Percentiles rank a stretch among this genome's conserved stretches.
Evolutionary conservation across 352 stramenopile species (phyloP).

Genomic region (Pythium chondricola): DNA sequence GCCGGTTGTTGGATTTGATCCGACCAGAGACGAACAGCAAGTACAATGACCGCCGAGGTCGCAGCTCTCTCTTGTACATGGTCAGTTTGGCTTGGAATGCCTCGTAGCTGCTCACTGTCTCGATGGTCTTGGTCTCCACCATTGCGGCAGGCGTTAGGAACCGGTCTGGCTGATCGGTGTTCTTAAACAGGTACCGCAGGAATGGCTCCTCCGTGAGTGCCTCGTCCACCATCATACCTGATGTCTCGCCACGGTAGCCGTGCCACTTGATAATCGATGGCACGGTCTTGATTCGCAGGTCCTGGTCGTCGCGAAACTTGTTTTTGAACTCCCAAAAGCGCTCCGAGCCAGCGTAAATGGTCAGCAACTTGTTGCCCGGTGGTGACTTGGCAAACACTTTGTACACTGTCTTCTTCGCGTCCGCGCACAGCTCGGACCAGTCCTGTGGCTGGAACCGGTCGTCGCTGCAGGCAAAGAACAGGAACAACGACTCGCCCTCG

Average conservation of each 20-base stretch:
- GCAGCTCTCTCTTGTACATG: constrained; percentile 26
- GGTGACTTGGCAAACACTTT: constrained; percentile 50
- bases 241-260: constrained; percentile 39
- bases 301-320: constrained; percentile 43
- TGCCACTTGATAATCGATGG: constrained; percentile 62
- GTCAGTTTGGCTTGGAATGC: constrained; percentile 35
- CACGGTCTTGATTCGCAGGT: constrained; percentile 57
- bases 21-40: constrained; percentile 67
- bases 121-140: constrained; percentile 44
- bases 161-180: constrained; percentile 35
- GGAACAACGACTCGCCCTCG: constrained; percentile 36
- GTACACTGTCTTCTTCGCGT: constrained; percentile 43
- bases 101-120: constrained; percentile 36
- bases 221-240: constrained; percentile 40
- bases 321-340: constrained; percentile 51
- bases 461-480: constrained; percentile 67
- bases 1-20: constrained; percentile 57
- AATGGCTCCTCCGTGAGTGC: constrained; percentile 47
- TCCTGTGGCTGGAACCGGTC: constrained; percentile 32
- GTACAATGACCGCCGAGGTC: constrained; percentile 36
- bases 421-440: constrained; percentile 41
- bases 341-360: constrained; percentile 43
- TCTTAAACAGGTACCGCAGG: constrained; percentile 63
- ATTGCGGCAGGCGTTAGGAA: constrained; percentile 28
- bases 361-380: constrained; percentile 44